A percentile compares a stretch with the other conserved stretches of the same genome.
Evolutionary conservation across 257 asterid genomes (phyloP).

Genomic region (Solanum okadae): DNA sequence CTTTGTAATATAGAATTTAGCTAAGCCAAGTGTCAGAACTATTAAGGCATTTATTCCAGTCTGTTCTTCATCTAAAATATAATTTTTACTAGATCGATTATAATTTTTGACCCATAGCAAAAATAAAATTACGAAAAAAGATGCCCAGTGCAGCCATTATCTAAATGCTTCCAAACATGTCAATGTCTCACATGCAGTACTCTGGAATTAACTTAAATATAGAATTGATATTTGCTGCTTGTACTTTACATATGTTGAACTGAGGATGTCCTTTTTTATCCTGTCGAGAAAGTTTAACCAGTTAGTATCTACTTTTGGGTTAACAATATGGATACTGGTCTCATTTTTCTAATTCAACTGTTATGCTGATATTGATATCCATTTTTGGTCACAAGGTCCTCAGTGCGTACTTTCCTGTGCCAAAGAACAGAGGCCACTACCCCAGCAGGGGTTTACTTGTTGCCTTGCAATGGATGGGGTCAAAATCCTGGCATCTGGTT

Average conservation of each 20-base stretch:
- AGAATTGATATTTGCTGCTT: background rate
- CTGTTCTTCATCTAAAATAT: background rate
- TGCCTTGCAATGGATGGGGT: conserved; percentile 98
- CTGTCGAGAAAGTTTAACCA: background rate
- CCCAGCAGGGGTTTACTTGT: conserved; percentile 81
- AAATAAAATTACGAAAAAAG: background rate
- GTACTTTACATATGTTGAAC: background rate
- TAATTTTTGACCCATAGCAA: background rate
- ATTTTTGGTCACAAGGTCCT: conserved; percentile 55
- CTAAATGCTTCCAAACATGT: background rate
- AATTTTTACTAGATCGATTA: background rate
- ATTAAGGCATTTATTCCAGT: background rate
- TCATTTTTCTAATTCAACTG: background rate
- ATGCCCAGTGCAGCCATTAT: background rate
- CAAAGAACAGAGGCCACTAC: conserved; percentile 74
- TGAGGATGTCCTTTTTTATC: background rate
- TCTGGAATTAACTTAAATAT: background rate
- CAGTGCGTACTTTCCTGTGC: conserved; percentile 89
- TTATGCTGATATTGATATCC: background rate
- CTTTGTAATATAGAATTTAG: background rate
- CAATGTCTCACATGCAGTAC: background rate
- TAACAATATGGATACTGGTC: background rate
- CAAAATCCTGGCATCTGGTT: conserved; percentile 79
- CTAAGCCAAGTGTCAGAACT: background rate
- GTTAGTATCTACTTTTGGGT: background rate